Evolutionary conservation across 352 stramenopile genomes (phyloP).

Genomic region (Albugo laibachii): DNA sequence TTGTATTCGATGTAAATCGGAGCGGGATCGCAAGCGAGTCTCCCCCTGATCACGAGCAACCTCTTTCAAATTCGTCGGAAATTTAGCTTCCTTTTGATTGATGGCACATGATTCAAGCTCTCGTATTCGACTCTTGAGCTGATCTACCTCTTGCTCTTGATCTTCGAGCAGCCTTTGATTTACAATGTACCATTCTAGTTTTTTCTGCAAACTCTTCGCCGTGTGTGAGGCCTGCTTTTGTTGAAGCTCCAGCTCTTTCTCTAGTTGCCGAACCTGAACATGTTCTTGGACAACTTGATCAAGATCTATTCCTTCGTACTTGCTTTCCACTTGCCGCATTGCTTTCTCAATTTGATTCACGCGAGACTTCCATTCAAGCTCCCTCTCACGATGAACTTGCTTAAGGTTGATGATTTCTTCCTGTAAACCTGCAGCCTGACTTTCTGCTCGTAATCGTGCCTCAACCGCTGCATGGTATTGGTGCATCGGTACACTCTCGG

Average conservation of each 20-base stretch:
- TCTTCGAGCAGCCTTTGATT: slow-evolving; percentile 66
- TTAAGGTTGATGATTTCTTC: slow-evolving; percentile 27
- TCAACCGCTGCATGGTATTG: slow-evolving; percentile 36
- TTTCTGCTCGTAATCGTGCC: slow-evolving; percentile 36
- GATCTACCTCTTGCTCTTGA: slow-evolving; percentile 38
- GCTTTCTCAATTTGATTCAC: slow-evolving; percentile 61
- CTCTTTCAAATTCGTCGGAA: neutral
- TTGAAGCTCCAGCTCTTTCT: slow-evolving; percentile 17
- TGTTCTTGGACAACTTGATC: slow-evolving; percentile 33
- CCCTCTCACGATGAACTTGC: slow-evolving; percentile 19
- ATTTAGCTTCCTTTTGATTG: neutral
- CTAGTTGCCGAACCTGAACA: slow-evolving; percentile 20
- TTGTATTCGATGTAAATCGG: slow-evolving; percentile 53
- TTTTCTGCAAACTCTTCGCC: slow-evolving; percentile 40
- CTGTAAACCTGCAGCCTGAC: slow-evolving; percentile 22
- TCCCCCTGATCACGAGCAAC: neutral
- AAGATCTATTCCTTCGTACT: slow-evolving; percentile 51
- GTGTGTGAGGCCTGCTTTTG: slow-evolving; percentile 31
- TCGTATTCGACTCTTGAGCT: slow-evolving; percentile 13
- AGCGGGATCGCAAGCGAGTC: slow-evolving; percentile 8
- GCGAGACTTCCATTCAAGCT: slow-evolving; percentile 51
- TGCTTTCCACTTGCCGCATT: slow-evolving; percentile 56
- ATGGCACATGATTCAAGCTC: slow-evolving; percentile 4
- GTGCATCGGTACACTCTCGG: slow-evolving; percentile 1
- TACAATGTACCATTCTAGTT: slow-evolving; percentile 69